A percentile compares a stretch with the other conserved stretches of the same genome.
phyloP scores from a whole-genome alignment of 2,329 filamentous ascomycete species.

The Phyllosticta citriasiana region DNA sequence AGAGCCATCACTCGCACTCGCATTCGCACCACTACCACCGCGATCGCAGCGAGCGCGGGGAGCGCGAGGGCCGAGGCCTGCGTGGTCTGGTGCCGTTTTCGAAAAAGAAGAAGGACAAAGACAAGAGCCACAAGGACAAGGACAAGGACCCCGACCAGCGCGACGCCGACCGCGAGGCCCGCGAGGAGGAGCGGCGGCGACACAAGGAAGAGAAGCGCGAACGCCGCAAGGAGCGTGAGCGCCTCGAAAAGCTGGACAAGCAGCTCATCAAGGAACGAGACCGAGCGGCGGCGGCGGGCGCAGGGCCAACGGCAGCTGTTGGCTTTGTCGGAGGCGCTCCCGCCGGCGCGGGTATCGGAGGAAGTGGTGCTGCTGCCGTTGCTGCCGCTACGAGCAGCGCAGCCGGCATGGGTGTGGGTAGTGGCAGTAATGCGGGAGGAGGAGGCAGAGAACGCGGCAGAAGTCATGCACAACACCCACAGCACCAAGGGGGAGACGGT shows the following conservation, averaged over 20 bases:
- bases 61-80: slow-evolving; percentile 5
- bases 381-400: background rate
- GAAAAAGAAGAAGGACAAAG: slow-evolving; percentile 15
- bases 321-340: background rate
- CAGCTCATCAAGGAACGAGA: slow-evolving; percentile 1
- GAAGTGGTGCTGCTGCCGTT: background rate
- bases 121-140: slow-evolving; percentile 14
- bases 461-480: background rate
- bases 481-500: background rate
- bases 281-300: background rate
- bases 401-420: background rate
- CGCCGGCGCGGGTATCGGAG: background rate
- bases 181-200: slow-evolving; percentile 13
- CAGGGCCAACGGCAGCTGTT: background rate
- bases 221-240: background rate
- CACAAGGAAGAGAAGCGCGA: slow-evolving; percentile 11
- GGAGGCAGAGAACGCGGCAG: background rate
- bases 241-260: background rate
- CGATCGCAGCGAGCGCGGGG: background rate
- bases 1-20: background rate
- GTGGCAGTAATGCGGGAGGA: background rate
- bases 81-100: slow-evolving; percentile 2
- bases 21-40: background rate
- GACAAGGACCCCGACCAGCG: slow-evolving; percentile 15
- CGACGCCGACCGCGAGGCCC: background rate